Conservation (phyloP, 805 yeast species). For the Myxozyma mucilagina region DNA sequence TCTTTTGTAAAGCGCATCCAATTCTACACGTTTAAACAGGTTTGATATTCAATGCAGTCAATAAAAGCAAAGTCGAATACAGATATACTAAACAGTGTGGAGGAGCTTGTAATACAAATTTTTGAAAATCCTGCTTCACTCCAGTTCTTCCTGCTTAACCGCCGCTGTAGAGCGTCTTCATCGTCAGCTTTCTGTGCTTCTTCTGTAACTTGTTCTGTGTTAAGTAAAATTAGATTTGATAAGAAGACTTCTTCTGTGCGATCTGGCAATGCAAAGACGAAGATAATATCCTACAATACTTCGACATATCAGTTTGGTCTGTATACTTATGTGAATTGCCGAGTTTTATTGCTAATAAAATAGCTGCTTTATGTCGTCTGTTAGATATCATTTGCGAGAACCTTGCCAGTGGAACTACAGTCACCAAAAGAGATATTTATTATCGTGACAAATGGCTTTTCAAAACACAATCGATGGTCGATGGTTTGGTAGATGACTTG, state of each 20-base stretch:
- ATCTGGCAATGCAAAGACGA: too few relatives aligned
- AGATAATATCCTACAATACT: background rate
- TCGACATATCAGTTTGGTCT: constrained; percentile 4
- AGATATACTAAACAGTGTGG: too few relatives aligned
- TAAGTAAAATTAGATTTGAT: background rate
- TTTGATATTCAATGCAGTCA: too few relatives aligned
- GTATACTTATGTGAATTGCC: background rate
- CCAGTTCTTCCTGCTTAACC: background rate
- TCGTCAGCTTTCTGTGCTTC: background rate
- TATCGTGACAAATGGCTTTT: constrained; percentile 59
- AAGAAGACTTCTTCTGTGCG: background rate
- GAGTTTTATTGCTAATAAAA: background rate
- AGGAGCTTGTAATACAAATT: too few relatives aligned
- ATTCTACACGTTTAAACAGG: too few relatives aligned
- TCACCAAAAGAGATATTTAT: constrained; percentile 57
- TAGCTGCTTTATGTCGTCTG: constrained; percentile 13
- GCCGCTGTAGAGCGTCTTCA: background rate
- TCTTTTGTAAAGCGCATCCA: too few relatives aligned
- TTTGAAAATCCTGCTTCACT: background rate
- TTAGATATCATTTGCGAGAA: constrained; percentile 21
- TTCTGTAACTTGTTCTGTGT: background rate
- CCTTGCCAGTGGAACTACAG: constrained; percentile 1
- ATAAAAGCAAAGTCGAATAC: too few relatives aligned
- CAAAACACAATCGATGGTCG: constrained; percentile 47
- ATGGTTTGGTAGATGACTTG: constrained; percentile 45